Base-by-base conservation (phyloP, 2,329 filamentous ascomycete species). In the Colletotrichum trifolii region DNA sequence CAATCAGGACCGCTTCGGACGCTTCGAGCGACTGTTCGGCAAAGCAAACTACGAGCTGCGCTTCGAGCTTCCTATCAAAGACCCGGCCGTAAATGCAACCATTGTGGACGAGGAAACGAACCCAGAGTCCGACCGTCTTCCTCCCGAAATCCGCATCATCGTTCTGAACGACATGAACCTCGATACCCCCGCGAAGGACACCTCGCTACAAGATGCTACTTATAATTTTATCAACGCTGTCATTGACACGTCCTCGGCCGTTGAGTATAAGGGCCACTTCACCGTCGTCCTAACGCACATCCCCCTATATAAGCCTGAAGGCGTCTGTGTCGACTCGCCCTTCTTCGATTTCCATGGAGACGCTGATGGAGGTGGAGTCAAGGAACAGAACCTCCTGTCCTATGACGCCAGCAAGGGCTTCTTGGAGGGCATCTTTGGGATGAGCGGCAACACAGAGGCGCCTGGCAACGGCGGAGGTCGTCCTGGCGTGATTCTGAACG, bases 151-250 rank as follows among this genome's bases (percentile, higher is more conserved):
- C 49, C 91, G 95, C 69, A 83, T 99, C 61, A 82, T 98, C 36
- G 87, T 96, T 40, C 84, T 99, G 68, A 99, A 99, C 78, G 90
- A 93, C 60, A 93, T 99, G 87, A 96, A 97, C 72, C 87, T 99
- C 42, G 96, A 99, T 76, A 91, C 89, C 0, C 96, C 96, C 0
- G 93, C 91, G 5, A 82, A 87, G 43, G 86, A 87, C 15, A 72
- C 81, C 4, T 81, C 85, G 3, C 83, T 97, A 3, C 93, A 97
- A 74, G 84, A 89, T 65, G 82, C 89, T 54, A 96, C 92, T 0
- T 96, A 97, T 77, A 74, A 81, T 35, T 97, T 96, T 73, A 82
- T 94, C 73, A 91, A 93, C 76, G 78, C 84, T 40, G 79, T 91
- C 55, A 93, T 93, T 69, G 81, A 82, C 59, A 84, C 86, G 3